phyloP scores from a whole-genome alignment of 2,329 filamentous ascomycete species.

The Ophiostoma himal-ulmi region DNA sequence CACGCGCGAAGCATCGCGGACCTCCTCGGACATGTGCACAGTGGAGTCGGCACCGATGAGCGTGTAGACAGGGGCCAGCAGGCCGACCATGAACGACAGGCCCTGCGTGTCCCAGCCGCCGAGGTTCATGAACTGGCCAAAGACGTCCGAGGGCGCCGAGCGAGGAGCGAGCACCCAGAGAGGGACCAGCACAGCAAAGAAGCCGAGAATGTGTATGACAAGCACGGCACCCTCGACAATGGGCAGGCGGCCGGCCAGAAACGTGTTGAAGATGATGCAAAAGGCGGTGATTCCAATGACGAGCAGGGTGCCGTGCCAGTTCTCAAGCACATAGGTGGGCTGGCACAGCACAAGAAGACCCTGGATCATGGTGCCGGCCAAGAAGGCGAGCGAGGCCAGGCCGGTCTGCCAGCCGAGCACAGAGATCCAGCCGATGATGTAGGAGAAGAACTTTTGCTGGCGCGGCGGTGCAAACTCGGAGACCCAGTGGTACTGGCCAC shows the following conservation, averaged over 20 bases:
- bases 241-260: conserved; percentile 41
- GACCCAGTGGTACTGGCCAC: conserved; percentile 58
- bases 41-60: conserved; percentile 36
- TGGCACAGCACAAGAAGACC: conserved; percentile 39
- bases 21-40: conserved; percentile 38
- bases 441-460: conserved; percentile 49
- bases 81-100: conserved; percentile 43
- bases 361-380: conserved; percentile 45
- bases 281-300: conserved; percentile 44
- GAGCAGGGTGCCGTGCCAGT: conserved; percentile 47
- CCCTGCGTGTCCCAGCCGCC: conserved; percentile 44
- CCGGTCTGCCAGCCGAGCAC: conserved; percentile 44
- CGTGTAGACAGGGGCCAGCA: conserved; percentile 38
- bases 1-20: conserved; percentile 33
- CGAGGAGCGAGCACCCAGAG: conserved; percentile 30
- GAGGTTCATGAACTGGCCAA: conserved; percentile 42
- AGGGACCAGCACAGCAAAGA: conserved; percentile 34
- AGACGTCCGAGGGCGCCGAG: conserved; percentile 34
- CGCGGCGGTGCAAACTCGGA: conserved; percentile 46
- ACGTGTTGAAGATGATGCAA: conserved; percentile 46
- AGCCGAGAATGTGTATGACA: conserved; percentile 45
- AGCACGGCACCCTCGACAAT: conserved; percentile 47
- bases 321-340: conserved; percentile 35
- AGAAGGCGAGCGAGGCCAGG: conserved; percentile 37
- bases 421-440: conserved; percentile 47